phyloP scores from a whole-genome alignment of 2,329 filamentous ascomycete genomes.

The Colletotrichum chrysophilum region DNA sequence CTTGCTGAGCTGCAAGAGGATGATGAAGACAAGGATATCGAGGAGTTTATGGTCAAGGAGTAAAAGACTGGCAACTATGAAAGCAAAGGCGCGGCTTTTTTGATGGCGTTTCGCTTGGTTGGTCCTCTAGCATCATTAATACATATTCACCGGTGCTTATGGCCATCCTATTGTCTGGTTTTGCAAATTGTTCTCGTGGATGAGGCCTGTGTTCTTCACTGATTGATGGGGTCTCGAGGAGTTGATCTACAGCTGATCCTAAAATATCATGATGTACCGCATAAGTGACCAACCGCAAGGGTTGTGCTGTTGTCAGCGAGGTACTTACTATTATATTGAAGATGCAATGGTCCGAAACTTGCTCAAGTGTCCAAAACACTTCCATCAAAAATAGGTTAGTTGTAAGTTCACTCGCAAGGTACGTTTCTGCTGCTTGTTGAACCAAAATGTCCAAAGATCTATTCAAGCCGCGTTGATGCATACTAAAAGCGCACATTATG shows the following conservation, averaged over 20 bases:
- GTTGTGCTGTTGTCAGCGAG: background rate
- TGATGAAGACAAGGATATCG: conserved; percentile 77
- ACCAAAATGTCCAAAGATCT: background rate
- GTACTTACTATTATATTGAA: background rate
- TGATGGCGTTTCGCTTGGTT: background rate
- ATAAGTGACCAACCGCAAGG: rapidly evolving
- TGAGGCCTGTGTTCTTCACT: background rate
- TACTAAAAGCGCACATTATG: background rate
- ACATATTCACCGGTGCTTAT: background rate
- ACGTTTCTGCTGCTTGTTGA: background rate
- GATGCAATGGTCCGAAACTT: rapidly evolving
- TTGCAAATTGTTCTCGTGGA: background rate
- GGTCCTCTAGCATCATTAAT: background rate
- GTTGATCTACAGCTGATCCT: background rate
- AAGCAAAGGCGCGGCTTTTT: background rate
- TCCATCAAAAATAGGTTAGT: background rate
- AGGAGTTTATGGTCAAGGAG: conserved; percentile 63
- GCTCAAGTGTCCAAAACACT: rapidly evolving
- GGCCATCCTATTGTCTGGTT: background rate
- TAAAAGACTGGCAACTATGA: background rate
- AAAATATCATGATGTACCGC: background rate
- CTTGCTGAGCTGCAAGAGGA: conserved; percentile 62
- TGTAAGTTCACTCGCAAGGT: background rate
- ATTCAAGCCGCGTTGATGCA: rapidly evolving
- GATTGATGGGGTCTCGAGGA: background rate